phyloP scores from a whole-genome alignment of 495 filamentous ascomycete genomes.

The Hypoxylon rickii region DNA sequence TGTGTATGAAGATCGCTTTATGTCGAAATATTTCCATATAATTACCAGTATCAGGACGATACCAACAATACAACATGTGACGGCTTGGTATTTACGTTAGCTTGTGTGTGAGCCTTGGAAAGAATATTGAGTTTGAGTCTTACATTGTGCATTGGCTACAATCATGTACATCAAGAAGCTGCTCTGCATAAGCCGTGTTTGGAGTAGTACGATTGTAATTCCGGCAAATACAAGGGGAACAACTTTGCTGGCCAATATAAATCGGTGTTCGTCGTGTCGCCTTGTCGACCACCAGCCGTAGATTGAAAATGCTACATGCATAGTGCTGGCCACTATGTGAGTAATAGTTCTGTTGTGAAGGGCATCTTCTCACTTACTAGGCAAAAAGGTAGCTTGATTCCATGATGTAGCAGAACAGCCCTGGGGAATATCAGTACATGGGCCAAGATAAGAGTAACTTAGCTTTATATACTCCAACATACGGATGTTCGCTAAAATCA shows the following conservation, averaged over 20 bases:
- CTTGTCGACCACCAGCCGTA: constrained; percentile 14
- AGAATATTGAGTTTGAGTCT: background rate
- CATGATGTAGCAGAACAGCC: background rate
- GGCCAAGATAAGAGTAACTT: background rate
- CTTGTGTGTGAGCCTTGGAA: background rate
- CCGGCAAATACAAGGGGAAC: constrained; percentile 11
- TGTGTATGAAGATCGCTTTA: background rate
- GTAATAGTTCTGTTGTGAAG: background rate
- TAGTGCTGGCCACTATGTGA: constrained; percentile 5
- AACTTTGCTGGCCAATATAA: constrained; percentile 7
- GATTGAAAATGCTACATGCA: constrained; percentile 16
- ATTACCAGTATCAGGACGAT: background rate
- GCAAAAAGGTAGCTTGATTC: background rate
- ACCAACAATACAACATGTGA: background rate
- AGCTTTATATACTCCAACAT: background rate
- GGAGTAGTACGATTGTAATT: constrained; percentile 15
- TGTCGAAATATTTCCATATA: background rate
- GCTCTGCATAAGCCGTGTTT: constrained; percentile 14
- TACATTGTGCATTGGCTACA: constrained; percentile 30
- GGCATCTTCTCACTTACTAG: background rate
- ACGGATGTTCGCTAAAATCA: background rate
- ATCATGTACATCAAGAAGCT: constrained; percentile 24
- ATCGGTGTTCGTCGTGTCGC: constrained; percentile 11
- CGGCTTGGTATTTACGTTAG: background rate
- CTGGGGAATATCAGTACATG: background rate